These are phyloP conservation scores for Barbatosphaeria neglecta DNA, from an alignment of 495 filamentous ascomycete species.

Conservation along the genomic window DNA sequence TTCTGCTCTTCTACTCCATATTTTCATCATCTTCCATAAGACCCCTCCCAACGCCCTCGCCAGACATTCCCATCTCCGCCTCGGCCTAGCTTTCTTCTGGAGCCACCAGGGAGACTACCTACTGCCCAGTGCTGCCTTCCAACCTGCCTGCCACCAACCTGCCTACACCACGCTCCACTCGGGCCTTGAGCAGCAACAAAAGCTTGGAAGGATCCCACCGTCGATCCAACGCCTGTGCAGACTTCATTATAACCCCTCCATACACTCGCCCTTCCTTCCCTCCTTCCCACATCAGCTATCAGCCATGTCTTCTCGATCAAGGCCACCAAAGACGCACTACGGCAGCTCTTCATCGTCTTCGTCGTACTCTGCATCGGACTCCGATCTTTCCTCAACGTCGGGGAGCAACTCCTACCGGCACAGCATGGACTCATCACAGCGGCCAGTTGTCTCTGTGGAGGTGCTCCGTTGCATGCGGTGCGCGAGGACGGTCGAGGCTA, in stretches of 20 bases:
- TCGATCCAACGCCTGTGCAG: no score
- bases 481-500: conserved; percentile 41
- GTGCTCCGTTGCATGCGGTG: conserved; percentile 44
- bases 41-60: no score
- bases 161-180: not conserved
- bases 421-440: conserved; percentile 32
- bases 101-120: not conserved
- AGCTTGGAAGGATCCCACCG: not conserved
- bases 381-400: conserved; percentile 21
- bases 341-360: conserved; percentile 25
- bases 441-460: conserved; percentile 33
- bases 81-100: not conserved
- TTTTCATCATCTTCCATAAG: no score
- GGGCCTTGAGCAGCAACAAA: not conserved
- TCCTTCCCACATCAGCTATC: no score
- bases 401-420: conserved; percentile 11
- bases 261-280: not conserved
- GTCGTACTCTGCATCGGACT: conserved; percentile 29
- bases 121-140: not conserved
- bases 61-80: not conserved
- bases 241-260: not conserved
- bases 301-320: conserved; percentile 26
- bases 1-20: no score
- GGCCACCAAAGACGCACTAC: conserved; percentile 22
- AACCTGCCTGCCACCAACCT: not conserved